Conservation (phyloP, 148 eudicot genomes). For the Pharnaceum exiguum region DNA sequence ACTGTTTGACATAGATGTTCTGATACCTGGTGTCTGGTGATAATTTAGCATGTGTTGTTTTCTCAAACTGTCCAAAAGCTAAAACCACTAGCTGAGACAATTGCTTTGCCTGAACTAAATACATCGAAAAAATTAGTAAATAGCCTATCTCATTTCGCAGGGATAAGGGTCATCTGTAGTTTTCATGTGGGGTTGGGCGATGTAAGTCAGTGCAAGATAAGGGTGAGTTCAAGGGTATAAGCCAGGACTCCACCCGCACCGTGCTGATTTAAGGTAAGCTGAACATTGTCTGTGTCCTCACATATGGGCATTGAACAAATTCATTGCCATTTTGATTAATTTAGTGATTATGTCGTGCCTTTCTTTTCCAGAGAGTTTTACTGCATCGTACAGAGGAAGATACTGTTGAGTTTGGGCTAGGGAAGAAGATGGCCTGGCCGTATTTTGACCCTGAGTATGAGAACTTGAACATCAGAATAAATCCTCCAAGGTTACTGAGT, state of each 20-base stretch:
- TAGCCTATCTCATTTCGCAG: conserved; percentile 5
- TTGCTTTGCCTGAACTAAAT: no score
- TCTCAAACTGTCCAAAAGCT: background rate
- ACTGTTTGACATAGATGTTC: no score
- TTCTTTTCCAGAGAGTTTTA: background rate
- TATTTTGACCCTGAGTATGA: conserved; percentile 91
- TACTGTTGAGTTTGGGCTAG: background rate
- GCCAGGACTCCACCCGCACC: conserved; percentile 25
- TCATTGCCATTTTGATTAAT: background rate
- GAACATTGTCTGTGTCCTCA: background rate
- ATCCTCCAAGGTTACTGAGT: conserved; percentile 74
- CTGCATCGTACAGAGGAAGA: conserved; percentile 1
- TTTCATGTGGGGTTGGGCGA: conserved; percentile 1
- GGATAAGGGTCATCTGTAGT: conserved; percentile 3
- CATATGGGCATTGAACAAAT: no score
- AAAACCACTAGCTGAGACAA: background rate
- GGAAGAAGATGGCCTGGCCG: conserved; percentile 45
- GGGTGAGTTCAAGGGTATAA: conserved; percentile 32
- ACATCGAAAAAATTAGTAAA: background rate
- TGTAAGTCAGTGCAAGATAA: conserved; percentile 15
- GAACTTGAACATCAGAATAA: conserved; percentile 70
- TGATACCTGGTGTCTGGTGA: no score
- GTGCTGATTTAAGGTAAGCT: conserved; percentile 10
- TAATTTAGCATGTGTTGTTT: no score
- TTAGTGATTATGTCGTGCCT: background rate